phyloP scores from a whole-genome alignment of 495 filamentous ascomycete genomes.

The Darksidea phi region DNA sequence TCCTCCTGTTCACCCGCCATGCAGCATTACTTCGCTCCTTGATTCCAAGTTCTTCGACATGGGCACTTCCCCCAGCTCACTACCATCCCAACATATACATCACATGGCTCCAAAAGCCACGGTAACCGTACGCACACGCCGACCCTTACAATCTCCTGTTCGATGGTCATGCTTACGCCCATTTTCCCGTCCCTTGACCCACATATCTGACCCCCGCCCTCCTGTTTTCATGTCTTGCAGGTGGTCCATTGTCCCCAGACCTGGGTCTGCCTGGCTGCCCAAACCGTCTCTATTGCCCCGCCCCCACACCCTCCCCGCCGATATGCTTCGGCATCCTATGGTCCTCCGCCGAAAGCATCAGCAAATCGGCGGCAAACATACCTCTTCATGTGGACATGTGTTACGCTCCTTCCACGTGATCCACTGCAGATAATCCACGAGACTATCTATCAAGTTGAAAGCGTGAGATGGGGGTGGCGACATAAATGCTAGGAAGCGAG shows the following conservation, averaged over 20 bases:
- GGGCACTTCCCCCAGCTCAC: no score
- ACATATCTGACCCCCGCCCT: no score
- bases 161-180: background rate
- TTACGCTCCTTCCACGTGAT: slow-evolving; percentile 61
- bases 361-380: slow-evolving; percentile 70
- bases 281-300: slow-evolving; percentile 25
- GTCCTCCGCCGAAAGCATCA: slow-evolving; percentile 55
- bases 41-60: no score
- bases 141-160: background rate
- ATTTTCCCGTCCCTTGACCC: slow-evolving; percentile 1
- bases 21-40: no score
- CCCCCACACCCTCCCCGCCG: slow-evolving; percentile 13
- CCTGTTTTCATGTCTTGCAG: no score
- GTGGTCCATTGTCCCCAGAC: no score
- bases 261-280: background rate
- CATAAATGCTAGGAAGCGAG: background rate
- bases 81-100: no score
- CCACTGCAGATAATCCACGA: slow-evolving; percentile 59
- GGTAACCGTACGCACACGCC: background rate
- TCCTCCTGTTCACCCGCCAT: no score
- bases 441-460: slow-evolving; percentile 35
- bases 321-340: slow-evolving; percentile 54
- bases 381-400: slow-evolving; percentile 55
- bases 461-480: slow-evolving; percentile 1
- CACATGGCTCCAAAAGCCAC: no score